Base-by-base conservation (phyloP, 352 stramenopile species). In the Globisporangium spiculum region DNA sequence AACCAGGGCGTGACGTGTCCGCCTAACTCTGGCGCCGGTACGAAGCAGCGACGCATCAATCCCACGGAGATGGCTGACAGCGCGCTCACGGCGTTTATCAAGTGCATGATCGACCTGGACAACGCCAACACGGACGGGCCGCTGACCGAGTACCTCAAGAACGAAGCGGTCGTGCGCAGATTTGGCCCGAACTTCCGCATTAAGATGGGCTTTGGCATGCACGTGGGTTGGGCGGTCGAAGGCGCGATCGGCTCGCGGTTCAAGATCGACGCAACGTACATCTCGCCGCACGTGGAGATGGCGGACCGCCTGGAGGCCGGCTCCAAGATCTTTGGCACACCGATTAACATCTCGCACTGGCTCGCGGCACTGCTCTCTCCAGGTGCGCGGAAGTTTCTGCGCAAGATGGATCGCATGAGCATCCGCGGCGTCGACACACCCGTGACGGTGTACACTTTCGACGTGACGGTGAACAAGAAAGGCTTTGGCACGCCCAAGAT, bases 201-300 rank as follows among this genome's bases (percentile, higher is more conserved):
- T 65, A 94, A 93, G 63, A 97, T 98, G 89, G 96, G 96, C 20
- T 98, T 98, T 72, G 96, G 95, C 36, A 91, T 99, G 74, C 96
- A 99, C 75, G 91, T 98, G n/a, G 97, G 97, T 44, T 98, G 93
- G 91, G 96, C 96, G 10, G 94, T 99, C 32, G 94, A 99, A 78
- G 97, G 97, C 14, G 97, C 96, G 3, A 99, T 99, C 67, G 96
- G 96, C 44, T 98, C 93, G 16, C 84, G 93, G 16, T 90, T 90
- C 67, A 99, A 99, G 71, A 97, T 99, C 68, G 97, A 99, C 72
- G 96, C 95, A n/a, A 98, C 96, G 18, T 99, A 99, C 71, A 96
- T 99, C 62, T 98, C 91, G 6, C 93, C 97, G 27, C 92, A 98
- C 62, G 96, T 98, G 12, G 96, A 98, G 65, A 92, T 93, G 80